phyloP scores from a whole-genome alignment of 106 monocot species.

The Xerophyta viscosa region DNA sequence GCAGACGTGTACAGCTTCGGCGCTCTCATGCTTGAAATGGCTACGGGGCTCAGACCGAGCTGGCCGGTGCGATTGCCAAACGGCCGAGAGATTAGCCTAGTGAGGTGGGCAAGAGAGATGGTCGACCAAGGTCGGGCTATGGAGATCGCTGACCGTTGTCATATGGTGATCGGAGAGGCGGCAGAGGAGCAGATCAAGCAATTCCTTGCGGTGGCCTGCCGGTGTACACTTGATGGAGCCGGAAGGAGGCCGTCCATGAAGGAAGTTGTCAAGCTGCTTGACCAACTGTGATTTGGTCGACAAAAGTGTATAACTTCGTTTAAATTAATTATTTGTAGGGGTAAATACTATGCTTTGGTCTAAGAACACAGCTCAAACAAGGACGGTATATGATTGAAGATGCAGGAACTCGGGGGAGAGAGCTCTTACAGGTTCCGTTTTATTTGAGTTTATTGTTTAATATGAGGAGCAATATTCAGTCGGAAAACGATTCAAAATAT shows the following conservation, averaged over 20 bases:
- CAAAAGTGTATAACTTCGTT: too few species aligned
- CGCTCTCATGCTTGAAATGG: conserved; percentile 51
- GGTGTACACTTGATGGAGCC: conserved; percentile 26
- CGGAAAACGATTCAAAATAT: too few species aligned
- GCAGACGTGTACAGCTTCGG: conserved; percentile 92
- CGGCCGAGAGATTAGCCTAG: conserved; percentile 32
- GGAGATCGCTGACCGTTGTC: conserved; percentile 40
- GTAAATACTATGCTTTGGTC: too few species aligned
- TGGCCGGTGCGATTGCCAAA: conserved; percentile 31
- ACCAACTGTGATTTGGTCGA: too few species aligned
- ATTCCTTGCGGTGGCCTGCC: conserved; percentile 33
- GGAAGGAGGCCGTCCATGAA: conserved; percentile 48
- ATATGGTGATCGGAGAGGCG: conserved; percentile 21
- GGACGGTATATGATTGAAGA: too few species aligned
- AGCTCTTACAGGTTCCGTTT: too few species aligned
- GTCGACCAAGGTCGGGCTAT: conserved; percentile 18
- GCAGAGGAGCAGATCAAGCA: conserved; percentile 16
- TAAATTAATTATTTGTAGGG: too few species aligned
- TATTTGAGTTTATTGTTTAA: too few species aligned
- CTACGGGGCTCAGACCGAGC: conserved; percentile 54
- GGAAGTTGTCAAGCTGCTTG: conserved; percentile 40
- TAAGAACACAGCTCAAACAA: too few species aligned
- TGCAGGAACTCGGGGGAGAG: too few species aligned
- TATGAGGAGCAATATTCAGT: too few species aligned
- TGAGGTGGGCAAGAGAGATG: conserved; percentile 41